Evolutionary conservation across 2,329 filamentous ascomycete species (phyloP), one percentile per base, ranked within the genome.

Genomic region (Ophiosphaerella narmari): DNA sequence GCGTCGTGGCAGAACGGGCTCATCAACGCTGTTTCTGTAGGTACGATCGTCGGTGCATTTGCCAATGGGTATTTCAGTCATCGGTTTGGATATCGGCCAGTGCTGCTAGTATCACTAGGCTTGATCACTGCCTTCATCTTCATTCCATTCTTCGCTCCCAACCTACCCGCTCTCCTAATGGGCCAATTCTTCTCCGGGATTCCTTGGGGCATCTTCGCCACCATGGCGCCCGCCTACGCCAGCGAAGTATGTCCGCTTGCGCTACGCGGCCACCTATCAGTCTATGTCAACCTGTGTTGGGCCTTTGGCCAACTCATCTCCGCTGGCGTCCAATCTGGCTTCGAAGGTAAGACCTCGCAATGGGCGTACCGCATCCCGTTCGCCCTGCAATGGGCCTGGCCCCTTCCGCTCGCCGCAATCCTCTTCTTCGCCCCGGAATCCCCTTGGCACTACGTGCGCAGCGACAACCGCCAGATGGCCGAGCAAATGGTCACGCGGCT

Each of bases 301-400:
- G 59, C 41, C 11, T 40, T 64, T 35, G 87, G 87, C 9, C 86
- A 89, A 68, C 78, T 87, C 55, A 84, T 90, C 48, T 85, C 83
- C 26, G 86, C 87, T 44, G 86, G 84, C 16, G 86, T 88, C 46
- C 84, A 89, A 60, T 82, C 82, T 65, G 78, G 80, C 46, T 86
- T 88, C 76, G 73, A 87, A 32, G 75, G 79, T 63, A 80, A 83
- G 36, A 67, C 45, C 5, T 50, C 87, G 56, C 77, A 88, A 66
- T 87, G 84, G 83, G 79, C 83, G 0, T 87, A 86, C 66, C 79
- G 84, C 29, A 85, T 87, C 35, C 68, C 67, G 3, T 90, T 87
- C 60, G 85, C 81, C 0, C 73, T 89, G 34, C 87, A 90, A 72
- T 90, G 87, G 86, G 85, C 88, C 72, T 89, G 86, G 86, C 85